Conservation (phyloP, 306 rosid genomes). For the Quillaja saponaria region DNA sequence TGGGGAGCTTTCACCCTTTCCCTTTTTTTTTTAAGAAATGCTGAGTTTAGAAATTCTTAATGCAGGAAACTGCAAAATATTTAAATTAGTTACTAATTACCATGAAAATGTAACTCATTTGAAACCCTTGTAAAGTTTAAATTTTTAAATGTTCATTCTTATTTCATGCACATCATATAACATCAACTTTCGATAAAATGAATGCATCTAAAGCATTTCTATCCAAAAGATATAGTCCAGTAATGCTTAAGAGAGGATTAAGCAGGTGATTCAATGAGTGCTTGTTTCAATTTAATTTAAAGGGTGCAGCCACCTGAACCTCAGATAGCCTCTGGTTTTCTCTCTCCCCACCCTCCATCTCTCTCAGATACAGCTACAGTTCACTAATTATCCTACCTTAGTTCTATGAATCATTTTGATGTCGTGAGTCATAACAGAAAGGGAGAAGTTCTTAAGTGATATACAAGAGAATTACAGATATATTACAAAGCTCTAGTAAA, state of each 20-base stretch:
- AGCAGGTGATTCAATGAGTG: constrained; percentile 6
- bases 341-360: too few relatives aligned
- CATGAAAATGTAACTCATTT: constrained; percentile 14
- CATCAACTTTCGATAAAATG: not conserved
- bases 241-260: constrained; percentile 3
- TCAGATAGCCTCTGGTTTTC: too few relatives aligned
- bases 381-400: too few relatives aligned
- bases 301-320: too few relatives aligned
- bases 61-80: constrained; percentile 4
- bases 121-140: not conserved
- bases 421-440: too few relatives aligned
- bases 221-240: not conserved
- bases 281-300: not conserved
- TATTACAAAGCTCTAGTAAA: too few relatives aligned
- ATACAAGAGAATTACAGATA: too few relatives aligned
- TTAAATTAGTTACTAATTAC: constrained; percentile 14
- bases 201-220: not conserved
- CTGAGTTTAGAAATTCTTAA: not conserved
- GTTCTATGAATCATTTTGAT: too few relatives aligned
- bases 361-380: too few relatives aligned
- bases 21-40: not conserved
- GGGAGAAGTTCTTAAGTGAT: too few relatives aligned
- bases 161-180: constrained; percentile 8
- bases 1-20: not conserved
- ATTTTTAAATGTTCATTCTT: constrained; percentile 1